Evolutionary conservation across 768 basidiomycete species (phyloP).

Genomic region (Boletus sensibilis): DNA sequence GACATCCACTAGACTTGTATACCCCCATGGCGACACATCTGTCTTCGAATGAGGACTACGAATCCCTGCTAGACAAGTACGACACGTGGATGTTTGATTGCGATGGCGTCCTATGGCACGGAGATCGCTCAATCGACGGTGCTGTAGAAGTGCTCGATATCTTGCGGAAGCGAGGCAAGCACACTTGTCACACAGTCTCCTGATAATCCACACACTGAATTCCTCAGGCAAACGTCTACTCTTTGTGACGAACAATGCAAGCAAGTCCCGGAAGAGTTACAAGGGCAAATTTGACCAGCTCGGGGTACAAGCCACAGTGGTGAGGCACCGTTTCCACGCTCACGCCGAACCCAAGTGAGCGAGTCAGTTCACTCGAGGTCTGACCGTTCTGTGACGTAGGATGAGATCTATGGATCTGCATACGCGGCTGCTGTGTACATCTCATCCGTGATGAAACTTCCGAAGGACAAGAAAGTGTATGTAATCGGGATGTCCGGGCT

Average conservation of each 20-base stretch:
- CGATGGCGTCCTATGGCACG: constrained; percentile 93
- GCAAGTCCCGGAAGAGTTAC: constrained; percentile 85
- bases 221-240: constrained; percentile 71
- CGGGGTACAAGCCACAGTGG: constrained; percentile 80
- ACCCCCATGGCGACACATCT: constrained; percentile 25
- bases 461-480: constrained; percentile 91
- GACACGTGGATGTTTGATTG: constrained; percentile 98
- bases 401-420: constrained; percentile 96
- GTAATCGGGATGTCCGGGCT: constrained; percentile 91
- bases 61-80: constrained; percentile 56
- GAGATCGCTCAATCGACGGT: constrained; percentile 75
- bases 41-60: constrained; percentile 45
- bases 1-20: constrained; percentile 15
- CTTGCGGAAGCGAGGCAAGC: constrained; percentile 70
- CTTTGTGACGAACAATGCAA: constrained; percentile 98
- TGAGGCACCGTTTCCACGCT: constrained; percentile 41
- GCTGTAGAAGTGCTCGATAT: constrained; percentile 70
- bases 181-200: constrained; percentile 1
- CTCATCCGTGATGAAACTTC: constrained; percentile 84
- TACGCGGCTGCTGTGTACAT: constrained; percentile 84
- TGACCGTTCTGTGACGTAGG: constrained; percentile 45
- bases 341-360: background rate
- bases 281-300: constrained; percentile 90
- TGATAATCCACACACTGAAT: constrained; percentile 1
- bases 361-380: background rate